phyloP scores from a whole-genome alignment of 108 stramenopile genomes.

The Pseudonitzschia multiseries region DNA sequence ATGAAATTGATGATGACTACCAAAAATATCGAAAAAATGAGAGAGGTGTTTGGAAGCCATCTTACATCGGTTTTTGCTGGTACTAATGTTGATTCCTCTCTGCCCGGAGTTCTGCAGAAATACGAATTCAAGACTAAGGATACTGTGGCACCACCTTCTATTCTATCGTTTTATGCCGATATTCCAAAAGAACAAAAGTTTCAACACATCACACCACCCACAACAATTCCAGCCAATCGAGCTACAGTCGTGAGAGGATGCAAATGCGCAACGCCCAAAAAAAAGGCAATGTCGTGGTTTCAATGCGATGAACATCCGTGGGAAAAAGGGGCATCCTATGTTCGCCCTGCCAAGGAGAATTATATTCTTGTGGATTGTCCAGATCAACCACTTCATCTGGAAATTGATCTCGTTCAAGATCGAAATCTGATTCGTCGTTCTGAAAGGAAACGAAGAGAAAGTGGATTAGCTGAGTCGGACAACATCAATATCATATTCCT shows the following conservation, averaged over 20 bases:
- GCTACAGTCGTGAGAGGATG: slow-evolving; percentile 17
- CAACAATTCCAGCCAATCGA: not conserved
- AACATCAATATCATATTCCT: slow-evolving; percentile 45
- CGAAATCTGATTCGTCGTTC: slow-evolving; percentile 9
- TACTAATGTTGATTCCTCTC: not conserved
- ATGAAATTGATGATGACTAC: not conserved
- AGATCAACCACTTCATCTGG: slow-evolving; percentile 30
- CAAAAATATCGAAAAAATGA: not conserved
- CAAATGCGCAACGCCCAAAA: slow-evolving; percentile 20
- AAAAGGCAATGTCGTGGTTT: slow-evolving; percentile 15
- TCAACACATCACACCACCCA: not conserved
- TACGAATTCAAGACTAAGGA: not conserved
- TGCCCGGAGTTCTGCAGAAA: not conserved
- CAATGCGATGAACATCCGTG: slow-evolving; percentile 29
- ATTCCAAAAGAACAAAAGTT: slow-evolving; percentile 42
- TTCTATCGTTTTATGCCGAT: slow-evolving; percentile 59
- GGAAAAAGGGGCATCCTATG: not conserved
- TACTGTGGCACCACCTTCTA: slow-evolving; percentile 33
- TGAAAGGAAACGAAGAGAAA: not conserved
- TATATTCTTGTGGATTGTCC: slow-evolving; percentile 32
- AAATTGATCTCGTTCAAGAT: slow-evolving; percentile 28
- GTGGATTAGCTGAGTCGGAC: not conserved
- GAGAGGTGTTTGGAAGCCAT: not conserved
- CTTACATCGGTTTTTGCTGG: not conserved
- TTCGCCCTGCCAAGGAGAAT: not conserved